Conservation (phyloP, 768 basidiomycete species). For the Podaxis carcinomalis region DNA sequence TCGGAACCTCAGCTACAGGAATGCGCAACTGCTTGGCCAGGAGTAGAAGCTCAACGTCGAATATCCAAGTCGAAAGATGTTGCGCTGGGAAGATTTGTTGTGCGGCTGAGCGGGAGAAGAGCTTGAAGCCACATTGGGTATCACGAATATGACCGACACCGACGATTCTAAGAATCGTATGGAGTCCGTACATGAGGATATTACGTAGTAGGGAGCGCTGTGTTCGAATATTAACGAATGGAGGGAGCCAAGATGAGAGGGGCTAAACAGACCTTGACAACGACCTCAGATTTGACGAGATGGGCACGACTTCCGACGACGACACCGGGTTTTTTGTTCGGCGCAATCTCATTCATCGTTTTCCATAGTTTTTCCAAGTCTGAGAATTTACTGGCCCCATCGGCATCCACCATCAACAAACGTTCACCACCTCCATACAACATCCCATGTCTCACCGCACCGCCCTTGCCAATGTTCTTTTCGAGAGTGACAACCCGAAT, state of each 20-base stretch:
- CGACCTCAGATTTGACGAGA: slow-evolving; percentile 86
- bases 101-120: slow-evolving; percentile 83
- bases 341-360: slow-evolving; percentile 61
- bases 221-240: neutral
- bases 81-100: slow-evolving; percentile 80
- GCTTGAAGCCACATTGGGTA: slow-evolving; percentile 97
- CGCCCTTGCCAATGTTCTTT: slow-evolving; percentile 88
- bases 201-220: slow-evolving; percentile 89
- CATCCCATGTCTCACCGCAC: slow-evolving; percentile 91
- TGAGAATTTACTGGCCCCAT: slow-evolving; percentile 85
- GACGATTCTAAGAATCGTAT: slow-evolving; percentile 82
- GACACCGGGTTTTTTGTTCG: slow-evolving; percentile 48
- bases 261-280: slow-evolving; percentile 71
- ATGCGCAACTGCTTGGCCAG: slow-evolving; percentile 76
- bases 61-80: slow-evolving; percentile 91
- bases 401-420: slow-evolving; percentile 91
- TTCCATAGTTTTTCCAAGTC: slow-evolving; percentile 80
- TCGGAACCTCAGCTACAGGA: slow-evolving; percentile 81
- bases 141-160: slow-evolving; percentile 90
- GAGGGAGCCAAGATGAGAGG: neutral
- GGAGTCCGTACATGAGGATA: slow-evolving; percentile 90
- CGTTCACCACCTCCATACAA: slow-evolving; percentile 72
- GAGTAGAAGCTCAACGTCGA: slow-evolving; percentile 90
- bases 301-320: slow-evolving; percentile 91
- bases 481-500: slow-evolving; percentile 77